Evolutionary conservation across 257 asterid genomes (phyloP).

Genomic region (Handroanthus guayacan): DNA sequence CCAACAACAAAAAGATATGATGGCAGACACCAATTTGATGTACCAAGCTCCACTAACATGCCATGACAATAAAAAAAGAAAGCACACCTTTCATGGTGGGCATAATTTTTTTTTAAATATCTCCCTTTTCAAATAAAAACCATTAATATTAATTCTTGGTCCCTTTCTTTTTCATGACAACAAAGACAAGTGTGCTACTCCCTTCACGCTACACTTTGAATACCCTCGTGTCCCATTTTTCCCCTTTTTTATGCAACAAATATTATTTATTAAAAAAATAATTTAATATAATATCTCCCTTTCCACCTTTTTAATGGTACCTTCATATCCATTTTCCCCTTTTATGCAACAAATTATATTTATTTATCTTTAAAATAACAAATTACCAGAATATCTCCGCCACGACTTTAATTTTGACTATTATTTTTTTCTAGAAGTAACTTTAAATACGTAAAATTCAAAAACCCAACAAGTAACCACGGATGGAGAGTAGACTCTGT

Average conservation of each 20-base stretch:
- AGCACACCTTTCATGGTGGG: slow-evolving; percentile 41
- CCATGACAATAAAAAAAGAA: slow-evolving; percentile 41
- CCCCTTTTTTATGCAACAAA: not conserved
- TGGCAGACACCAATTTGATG: slow-evolving; percentile 43
- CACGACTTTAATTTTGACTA: no score
- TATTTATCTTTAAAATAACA: no score
- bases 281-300: not conserved
- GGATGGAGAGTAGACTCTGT: slow-evolving; percentile 28
- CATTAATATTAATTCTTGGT: not conserved
- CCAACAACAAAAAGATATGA: slow-evolving; percentile 42
- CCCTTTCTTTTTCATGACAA: not conserved
- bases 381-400: no score
- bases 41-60: slow-evolving; percentile 49
- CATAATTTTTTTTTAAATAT: slow-evolving; percentile 26
- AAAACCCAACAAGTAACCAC: not conserved
- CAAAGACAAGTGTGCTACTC: not conserved
- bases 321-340: no score
- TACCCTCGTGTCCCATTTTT: not conserved
- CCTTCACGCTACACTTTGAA: slow-evolving; percentile 26
- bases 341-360: no score
- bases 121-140: slow-evolving; percentile 8
- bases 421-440: no score
- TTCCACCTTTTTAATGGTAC: no score
- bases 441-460: no score
- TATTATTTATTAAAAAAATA: not conserved